Base-by-base conservation (phyloP, 768 basidiomycete species). In the Amyloporia xantha region DNA sequence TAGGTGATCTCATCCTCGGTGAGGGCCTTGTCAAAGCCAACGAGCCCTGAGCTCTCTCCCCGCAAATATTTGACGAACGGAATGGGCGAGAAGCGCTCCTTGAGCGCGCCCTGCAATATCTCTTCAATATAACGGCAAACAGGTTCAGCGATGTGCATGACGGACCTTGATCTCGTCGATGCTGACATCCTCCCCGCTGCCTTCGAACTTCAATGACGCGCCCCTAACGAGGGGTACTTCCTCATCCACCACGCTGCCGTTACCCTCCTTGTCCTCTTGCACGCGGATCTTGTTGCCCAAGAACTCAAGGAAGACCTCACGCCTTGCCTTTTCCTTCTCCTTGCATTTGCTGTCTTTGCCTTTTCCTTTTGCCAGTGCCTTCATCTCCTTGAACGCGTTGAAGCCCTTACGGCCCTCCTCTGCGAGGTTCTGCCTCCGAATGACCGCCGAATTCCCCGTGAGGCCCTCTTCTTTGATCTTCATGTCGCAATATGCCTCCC, bases 381-480 rank as follows among this genome's bases (percentile, higher is more conserved):
- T 68, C 77, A 79, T 82, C 53, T 84, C 80, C 46, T 73, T 73
- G 72, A 92, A 92, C 13, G 90, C 90, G 59, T 91, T 84, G 68
- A 92, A 92, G 10, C 83, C 83, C 43, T 65, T 65, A 33, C 66
- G 57, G 37, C 70, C 69, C 2, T 74, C 49, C 35, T 69, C 70
- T 4, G 75, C 67, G 45, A 83, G 75, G 40, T 63, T 62, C 37
- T 84, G 79, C 52, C 75, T 77, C 54, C 81, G 77, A 54, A 77
- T 67, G 38, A 71, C 70, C 12, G 85, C 84, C 13, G 79, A 76
- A 57, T 81, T 87, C 23, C 86, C 86, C 1, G 76, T 81, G 40
- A 96, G 75, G 9, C 91, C 91, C 67, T 96, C 92, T 68, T 95
- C 90, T 65, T 90, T 85, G 66, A 93, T 87, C 70, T 96, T 97